Percentiles rank a stretch among this genome's conserved stretches.
Conservation (phyloP, 2,329 filamentous ascomycete genomes). For the Sporothrix phasma region DNA sequence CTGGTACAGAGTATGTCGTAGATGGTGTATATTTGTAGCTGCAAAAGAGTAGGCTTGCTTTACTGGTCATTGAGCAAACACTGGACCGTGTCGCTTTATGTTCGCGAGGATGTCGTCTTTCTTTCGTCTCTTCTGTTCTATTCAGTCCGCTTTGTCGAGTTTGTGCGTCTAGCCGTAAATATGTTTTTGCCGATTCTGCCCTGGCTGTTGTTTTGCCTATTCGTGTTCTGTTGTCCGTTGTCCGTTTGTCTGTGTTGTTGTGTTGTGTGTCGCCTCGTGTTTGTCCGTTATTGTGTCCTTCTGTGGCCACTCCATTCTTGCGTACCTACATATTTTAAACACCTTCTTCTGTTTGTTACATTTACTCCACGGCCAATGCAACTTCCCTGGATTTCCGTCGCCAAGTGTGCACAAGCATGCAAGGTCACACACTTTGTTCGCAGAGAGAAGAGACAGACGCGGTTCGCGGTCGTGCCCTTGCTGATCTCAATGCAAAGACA, state of each 20-base stretch:
- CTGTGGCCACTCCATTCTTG: not conserved
- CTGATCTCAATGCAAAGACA: constrained; percentile 1
- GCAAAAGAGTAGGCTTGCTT: not conserved
- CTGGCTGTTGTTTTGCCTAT: no score
- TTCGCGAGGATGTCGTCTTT: not conserved
- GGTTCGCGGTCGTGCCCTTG: not conserved
- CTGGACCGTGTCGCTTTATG: not conserved
- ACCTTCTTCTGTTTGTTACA: not conserved
- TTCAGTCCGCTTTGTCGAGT: not conserved
- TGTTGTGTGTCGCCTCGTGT: not conserved
- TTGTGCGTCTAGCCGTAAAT: not conserved
- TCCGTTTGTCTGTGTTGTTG: not conserved
- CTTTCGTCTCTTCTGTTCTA: no score
- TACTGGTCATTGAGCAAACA: no score
- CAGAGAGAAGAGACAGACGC: not conserved
- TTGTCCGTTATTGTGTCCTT: not conserved
- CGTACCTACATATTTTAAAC: no score
- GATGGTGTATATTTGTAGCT: not conserved
- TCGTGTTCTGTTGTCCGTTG: not conserved
- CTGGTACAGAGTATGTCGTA: not conserved
- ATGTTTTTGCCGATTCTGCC: no score
- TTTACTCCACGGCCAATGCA: no score
- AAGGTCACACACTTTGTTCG: not conserved
- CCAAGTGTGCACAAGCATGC: not conserved
- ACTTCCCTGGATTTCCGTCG: not conserved